Conservation (phyloP, 2,329 filamentous ascomycete genomes). For the Coniosporium tulheliwenetii region DNA sequence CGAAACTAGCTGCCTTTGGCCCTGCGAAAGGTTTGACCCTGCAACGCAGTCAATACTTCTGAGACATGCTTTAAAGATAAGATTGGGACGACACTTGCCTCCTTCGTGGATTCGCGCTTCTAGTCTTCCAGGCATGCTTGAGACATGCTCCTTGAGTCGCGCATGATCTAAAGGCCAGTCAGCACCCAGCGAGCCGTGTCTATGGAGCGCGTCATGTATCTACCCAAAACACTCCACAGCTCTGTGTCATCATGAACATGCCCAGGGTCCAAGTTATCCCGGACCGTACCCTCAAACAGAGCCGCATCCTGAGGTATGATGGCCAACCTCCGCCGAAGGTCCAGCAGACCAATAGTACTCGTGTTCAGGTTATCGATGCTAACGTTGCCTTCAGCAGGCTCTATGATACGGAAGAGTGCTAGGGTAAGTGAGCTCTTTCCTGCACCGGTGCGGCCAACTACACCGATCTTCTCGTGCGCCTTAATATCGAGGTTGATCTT, state of each 20-base stretch:
- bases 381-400: constrained; percentile 67
- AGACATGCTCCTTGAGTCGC: constrained; percentile 77
- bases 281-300: constrained; percentile 81
- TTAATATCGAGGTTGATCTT: constrained; percentile 87
- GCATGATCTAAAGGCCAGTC: constrained; percentile 55
- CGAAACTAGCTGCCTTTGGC: constrained; percentile 86
- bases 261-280: constrained; percentile 90
- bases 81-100: constrained; percentile 43
- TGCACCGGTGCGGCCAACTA: constrained; percentile 88
- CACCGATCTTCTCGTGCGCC: constrained; percentile 92
- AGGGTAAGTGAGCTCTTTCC: constrained; percentile 92
- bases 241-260: constrained; percentile 95
- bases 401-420: constrained; percentile 89
- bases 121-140: constrained; percentile 72
- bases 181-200: constrained; percentile 6
- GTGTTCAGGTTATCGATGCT: constrained; percentile 84
- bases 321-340: constrained; percentile 74
- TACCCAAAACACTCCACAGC: constrained; percentile 87
- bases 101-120: constrained; percentile 89
- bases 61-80: background rate
- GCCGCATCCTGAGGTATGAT: constrained; percentile 98
- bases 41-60: constrained; percentile 3
- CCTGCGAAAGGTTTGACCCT: constrained; percentile 91
- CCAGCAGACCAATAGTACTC: constrained; percentile 74
- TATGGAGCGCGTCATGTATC: constrained; percentile 20